Evolutionary conservation across 306 rosid genomes (phyloP).

Genomic region (Prosopis cineraria): DNA sequence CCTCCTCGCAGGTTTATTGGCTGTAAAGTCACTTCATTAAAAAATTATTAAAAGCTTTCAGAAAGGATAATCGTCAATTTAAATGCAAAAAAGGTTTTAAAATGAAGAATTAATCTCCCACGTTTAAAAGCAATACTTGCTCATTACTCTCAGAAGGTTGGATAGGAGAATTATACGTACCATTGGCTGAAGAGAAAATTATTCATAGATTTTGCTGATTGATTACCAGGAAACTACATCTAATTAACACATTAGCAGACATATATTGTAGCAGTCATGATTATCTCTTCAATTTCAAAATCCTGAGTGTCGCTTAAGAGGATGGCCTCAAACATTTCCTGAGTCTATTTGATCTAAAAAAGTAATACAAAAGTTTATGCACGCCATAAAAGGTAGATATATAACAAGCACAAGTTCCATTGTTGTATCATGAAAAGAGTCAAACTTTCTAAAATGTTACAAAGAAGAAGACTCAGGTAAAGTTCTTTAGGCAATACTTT

Average conservation of each 20-base stretch:
- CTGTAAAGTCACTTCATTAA: no score
- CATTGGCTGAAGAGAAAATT: neutral
- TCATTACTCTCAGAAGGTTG: neutral
- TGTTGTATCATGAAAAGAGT: neutral
- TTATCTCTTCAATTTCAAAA: neutral
- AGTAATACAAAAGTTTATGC: slow-evolving; percentile 1
- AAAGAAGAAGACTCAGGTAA: neutral
- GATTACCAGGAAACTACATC: neutral
- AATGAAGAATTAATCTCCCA: neutral
- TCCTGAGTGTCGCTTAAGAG: neutral
- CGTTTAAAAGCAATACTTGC: neutral
- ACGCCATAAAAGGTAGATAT: neutral
- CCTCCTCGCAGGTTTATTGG: no score
- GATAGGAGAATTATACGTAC: neutral
- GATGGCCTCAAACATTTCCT: slow-evolving; percentile 1
- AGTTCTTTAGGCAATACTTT: neutral
- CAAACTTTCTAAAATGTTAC: neutral
- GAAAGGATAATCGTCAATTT: neutral
- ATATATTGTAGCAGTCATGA: neutral
- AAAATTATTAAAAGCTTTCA: neutral
- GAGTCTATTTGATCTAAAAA: neutral
- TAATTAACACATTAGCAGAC: neutral
- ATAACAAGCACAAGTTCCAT: neutral
- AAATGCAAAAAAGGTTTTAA: slow-evolving; percentile 7
- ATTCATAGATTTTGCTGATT: neutral